These are phyloP conservation scores for Quercus rubra DNA, from an alignment of 306 rosid species.

Conservation along the genomic window DNA sequence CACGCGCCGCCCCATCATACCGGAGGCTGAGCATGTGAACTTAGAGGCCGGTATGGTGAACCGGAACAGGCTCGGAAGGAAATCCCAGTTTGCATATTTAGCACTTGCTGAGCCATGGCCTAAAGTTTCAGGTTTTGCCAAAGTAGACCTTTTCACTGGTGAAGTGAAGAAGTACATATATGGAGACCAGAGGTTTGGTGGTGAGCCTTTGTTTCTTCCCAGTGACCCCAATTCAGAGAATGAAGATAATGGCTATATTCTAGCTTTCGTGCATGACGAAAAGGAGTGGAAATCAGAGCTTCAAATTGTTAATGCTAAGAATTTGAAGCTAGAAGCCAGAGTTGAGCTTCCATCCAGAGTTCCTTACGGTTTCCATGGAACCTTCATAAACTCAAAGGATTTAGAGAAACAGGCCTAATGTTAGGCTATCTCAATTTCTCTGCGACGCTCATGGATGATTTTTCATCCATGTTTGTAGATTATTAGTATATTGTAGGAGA, in stretches of 20 bases:
- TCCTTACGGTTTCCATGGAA: conserved; percentile 96
- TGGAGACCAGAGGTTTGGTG: conserved; percentile 66
- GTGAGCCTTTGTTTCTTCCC: conserved; percentile 90
- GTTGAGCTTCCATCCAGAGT: conserved; percentile 83
- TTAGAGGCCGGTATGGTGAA: conserved; percentile 98
- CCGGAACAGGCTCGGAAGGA: conserved; percentile 66
- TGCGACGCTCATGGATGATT: neutral
- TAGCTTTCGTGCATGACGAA: conserved; percentile 85
- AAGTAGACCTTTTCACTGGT: conserved; percentile 64
- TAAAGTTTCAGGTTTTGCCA: conserved; percentile 86
- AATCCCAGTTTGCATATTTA: conserved; percentile 64
- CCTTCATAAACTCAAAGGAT: conserved; percentile 65
- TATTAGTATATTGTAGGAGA: conserved; percentile 18
- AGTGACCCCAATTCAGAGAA: conserved; percentile 28
- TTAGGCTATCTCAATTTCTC: too few relatives aligned
- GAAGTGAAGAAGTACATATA: conserved; percentile 52
- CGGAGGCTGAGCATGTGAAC: conserved; percentile 53
- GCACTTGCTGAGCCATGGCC: conserved; percentile 99
- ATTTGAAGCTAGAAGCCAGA: conserved; percentile 67
- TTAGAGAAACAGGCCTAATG: conserved; percentile 52
- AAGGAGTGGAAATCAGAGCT: conserved; percentile 79
- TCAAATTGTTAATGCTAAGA: conserved; percentile 68
- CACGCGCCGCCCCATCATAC: conserved; percentile 49
- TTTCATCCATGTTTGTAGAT: neutral
- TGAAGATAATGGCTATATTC: conserved; percentile 78